Conservation (phyloP, 208 protist species). For the Endotrypanum monterogeii region DNA sequence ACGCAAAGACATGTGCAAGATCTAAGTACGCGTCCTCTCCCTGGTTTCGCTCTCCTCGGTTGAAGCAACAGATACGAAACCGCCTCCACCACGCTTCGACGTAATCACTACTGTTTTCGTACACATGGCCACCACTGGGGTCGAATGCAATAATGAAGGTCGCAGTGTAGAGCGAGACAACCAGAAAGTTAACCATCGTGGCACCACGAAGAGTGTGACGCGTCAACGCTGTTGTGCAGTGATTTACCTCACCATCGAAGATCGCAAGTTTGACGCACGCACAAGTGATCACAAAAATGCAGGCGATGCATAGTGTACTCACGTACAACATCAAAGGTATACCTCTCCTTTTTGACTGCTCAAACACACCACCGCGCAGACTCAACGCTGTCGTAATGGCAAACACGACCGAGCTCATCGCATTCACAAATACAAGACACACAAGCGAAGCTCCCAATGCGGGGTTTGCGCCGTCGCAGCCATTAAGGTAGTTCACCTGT, state of each 20-base stretch:
- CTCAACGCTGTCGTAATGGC: conserved; percentile 44
- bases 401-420: conserved; percentile 39
- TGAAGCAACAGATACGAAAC: conserved; percentile 62
- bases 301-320: conserved; percentile 24
- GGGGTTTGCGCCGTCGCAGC: conserved; percentile 4
- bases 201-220: conserved; percentile 35
- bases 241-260: conserved; percentile 29
- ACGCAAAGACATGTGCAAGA: conserved; percentile 66
- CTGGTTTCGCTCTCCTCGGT: conserved; percentile 22
- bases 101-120: conserved; percentile 60
- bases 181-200: conserved; percentile 44
- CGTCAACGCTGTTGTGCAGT: conserved; percentile 25
- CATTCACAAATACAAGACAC: conserved; percentile 37
- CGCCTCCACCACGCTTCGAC: conserved; percentile 65
- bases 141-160: conserved; percentile 56
- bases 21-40: conserved; percentile 58
- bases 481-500: conserved; percentile 19
- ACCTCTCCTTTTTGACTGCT: conserved; percentile 55
- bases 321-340: conserved; percentile 70
- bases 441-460: conserved; percentile 32
- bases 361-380: conserved; percentile 67
- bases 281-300: conserved; percentile 31
- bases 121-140: conserved; percentile 42
- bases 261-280: conserved; percentile 44
- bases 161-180: conserved; percentile 35